Percentiles rank a stretch among this genome's conserved stretches.
phyloP scores from a whole-genome alignment of 495 filamentous ascomycete species.

The Bacidia gigantensis region DNA sequence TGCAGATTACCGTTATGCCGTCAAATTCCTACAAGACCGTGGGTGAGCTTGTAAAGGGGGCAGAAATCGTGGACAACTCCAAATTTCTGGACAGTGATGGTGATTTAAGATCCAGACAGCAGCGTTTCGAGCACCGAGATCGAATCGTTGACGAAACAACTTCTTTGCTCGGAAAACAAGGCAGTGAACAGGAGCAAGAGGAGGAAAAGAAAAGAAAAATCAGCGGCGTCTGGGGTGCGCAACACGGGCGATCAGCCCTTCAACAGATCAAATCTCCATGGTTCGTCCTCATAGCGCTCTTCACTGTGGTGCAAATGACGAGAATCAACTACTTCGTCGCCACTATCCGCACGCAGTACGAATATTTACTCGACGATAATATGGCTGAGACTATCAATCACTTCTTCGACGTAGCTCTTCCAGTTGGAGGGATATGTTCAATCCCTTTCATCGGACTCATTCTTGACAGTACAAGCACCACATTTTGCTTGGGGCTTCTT shows the following conservation, averaged over 20 bases:
- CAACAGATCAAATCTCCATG: conserved; percentile 71
- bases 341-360: conserved; percentile 76
- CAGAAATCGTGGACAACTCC: conserved; percentile 49
- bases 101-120: conserved; percentile 34
- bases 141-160: conserved; percentile 60
- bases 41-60: conserved; percentile 49
- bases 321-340: conserved; percentile 97
- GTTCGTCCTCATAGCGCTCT: conserved; percentile 77
- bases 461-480: conserved; percentile 64
- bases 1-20: conserved; percentile 49
- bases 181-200: conserved; percentile 33
- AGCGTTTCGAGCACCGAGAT: conserved; percentile 50
- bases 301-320: conserved; percentile 85
- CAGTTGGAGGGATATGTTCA: conserved; percentile 67
- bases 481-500: conserved; percentile 59
- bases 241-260: conserved; percentile 60
- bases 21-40: conserved; percentile 45
- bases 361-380: conserved; percentile 50
- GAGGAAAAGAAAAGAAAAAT: conserved; percentile 44
- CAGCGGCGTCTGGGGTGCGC: conserved; percentile 74
- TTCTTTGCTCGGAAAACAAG: conserved; percentile 47
- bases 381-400: conserved; percentile 59
- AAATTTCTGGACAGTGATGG: conserved; percentile 28
- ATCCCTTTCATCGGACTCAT: conserved; percentile 81
- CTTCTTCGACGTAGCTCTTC: conserved; percentile 80